Base-by-base conservation (phyloP, 2,329 filamentous ascomycete genomes). In the Pseudocercospora eumusae region DNA sequence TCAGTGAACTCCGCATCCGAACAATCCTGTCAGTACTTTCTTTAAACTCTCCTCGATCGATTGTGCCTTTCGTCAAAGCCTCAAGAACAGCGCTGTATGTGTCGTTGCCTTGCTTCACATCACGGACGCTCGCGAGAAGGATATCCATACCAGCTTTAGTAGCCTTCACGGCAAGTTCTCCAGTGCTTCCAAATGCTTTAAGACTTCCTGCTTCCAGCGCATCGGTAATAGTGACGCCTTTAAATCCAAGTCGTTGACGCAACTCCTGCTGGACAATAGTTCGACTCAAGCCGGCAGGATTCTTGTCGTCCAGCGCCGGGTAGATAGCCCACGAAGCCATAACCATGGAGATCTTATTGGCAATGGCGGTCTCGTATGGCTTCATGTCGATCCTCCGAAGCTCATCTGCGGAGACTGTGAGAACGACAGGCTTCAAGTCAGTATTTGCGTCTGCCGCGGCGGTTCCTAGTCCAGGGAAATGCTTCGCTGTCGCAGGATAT, bases 281-380 rank as follows among this genome's bases (percentile, higher is more conserved):
- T 20, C 42, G 20, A 50, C 63, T 65, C 53, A 67, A 45, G 0
- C 65, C 65, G 1, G 65, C 59, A 0, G 63, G 63, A 1, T 59
- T 42, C 3, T 50, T 49, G 15, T 20, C 40, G 13, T 66, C 61
- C 1, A 67, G 28, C 7, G 59, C 63, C 9, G 65, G 65, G 49
- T 67, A 66, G 3, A 67, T 55, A 1, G 65, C 65, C 65, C 65
- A 67, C 2, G 52, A 60, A 3, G 63, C 47, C 65, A 66, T 66
- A 21, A 67, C 36, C 61, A 66, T 67, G 20, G 60, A 60, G 2
- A 67, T 42, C 0, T 57, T 55, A 1, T 28, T 40, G 1, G 40
- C 25, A 28, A 67, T 62, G 2, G 65, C 65, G 15, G 52, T 53
- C 11, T 42, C 44, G 31, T 64, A 66, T 4, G 63, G 65, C n/a